Evolutionary conservation across 139 green algal genomes (phyloP), one percentile per base, ranked within the genome.

Genomic region (Auxenochlorella pyrenoidosa): DNA sequence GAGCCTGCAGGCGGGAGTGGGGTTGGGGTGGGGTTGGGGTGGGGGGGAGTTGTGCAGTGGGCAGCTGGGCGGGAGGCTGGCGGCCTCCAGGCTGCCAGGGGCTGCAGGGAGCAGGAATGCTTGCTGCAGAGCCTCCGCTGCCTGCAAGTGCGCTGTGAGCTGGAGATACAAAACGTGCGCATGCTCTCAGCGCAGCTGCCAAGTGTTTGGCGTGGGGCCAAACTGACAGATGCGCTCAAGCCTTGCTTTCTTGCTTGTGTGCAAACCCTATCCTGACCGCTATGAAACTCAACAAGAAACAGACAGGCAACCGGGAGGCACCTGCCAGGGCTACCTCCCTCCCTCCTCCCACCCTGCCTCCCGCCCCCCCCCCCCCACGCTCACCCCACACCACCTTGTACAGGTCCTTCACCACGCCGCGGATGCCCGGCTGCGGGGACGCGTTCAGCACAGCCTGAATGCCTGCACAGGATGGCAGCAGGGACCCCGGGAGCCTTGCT

Each of bases 401-500:
- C 28, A 81, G 28, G 32, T 81, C 75, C 36, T 81, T 81, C 43
- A 63, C 43, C 8, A 63, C 0, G 1, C 75, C 75, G 1, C 75
- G 75, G 5, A 43, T 43, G 21, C 75, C 75, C 28, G 32, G 43
- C 75, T 65, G 75, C 2, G 75, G 43, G 10, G 43, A 8, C 2
- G 36, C 75, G 28, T 81, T 43, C 43, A 81, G 32, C 30, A 81
- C 75, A 2, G 63, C n/a, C n/a, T 81, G 75, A 10, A 81, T 81
- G 43, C 75, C 75, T 76, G 70, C 16, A 47, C 10, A 21, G 32
- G 32, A 6, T 34, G 63, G 66, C 32, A 40, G 66, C 32, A 40
- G 32, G 34, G 63, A 10, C 8, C 47, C 47, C 47, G 47, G 8
- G 47, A 10, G 47, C 8, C 47, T 6, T 54, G 6, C 47, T 54